Evolutionary conservation across 108 stramenopile species (phyloP).

Genomic region (Poteriospumella lacustris): DNA sequence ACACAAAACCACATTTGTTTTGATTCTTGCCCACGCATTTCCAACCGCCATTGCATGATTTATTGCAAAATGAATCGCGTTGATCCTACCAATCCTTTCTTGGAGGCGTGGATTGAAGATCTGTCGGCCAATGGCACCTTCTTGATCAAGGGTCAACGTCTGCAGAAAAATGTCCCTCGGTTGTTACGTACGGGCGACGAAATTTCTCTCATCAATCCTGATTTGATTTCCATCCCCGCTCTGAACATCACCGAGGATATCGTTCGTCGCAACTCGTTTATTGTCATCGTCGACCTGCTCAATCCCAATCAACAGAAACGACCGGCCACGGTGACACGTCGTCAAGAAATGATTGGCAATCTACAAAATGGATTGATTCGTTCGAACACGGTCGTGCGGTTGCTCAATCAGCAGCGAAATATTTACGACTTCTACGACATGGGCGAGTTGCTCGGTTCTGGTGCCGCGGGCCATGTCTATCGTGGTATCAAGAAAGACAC

Average conservation of each 20-base stretch:
- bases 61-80: neutral
- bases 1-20: neutral
- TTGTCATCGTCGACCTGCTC: neutral
- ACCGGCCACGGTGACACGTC: neutral
- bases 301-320: slow-evolving; percentile 4
- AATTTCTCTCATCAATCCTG: slow-evolving; percentile 75
- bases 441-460: slow-evolving; percentile 73
- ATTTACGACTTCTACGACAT: slow-evolving; percentile 76
- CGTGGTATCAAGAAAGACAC: slow-evolving; percentile 47
- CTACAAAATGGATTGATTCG: too few relatives aligned
- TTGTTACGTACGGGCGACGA: slow-evolving; percentile 82
- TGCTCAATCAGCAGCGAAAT: neutral
- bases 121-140: neutral
- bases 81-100: neutral
- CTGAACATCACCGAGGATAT: neutral
- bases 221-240: neutral
- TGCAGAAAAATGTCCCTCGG: slow-evolving; percentile 31
- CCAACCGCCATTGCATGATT: neutral
- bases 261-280: neutral
- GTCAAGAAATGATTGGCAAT: too few relatives aligned
- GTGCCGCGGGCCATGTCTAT: slow-evolving; percentile 82
- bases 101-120: slow-evolving; percentile 5
- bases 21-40: neutral
- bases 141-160: neutral
- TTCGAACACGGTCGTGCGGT: neutral